Percentiles rank a stretch among this genome's conserved stretches.
phyloP scores from a whole-genome alignment of 768 basidiomycete genomes.

The Mycena albidolilacea region DNA sequence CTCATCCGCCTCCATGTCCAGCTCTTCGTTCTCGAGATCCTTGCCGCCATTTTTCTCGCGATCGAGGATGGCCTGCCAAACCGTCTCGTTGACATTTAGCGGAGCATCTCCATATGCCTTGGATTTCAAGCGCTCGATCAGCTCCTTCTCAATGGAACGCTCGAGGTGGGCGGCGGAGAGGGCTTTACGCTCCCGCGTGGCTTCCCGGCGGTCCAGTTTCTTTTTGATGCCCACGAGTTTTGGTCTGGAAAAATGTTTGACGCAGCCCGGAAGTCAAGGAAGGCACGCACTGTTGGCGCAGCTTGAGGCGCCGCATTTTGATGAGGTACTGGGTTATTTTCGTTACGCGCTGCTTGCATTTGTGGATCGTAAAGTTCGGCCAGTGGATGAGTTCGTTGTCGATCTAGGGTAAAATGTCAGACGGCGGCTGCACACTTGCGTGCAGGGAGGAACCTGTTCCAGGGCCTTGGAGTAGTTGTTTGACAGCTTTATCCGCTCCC shows the following conservation, averaged over 20 bases:
- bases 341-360: slow-evolving; percentile 98
- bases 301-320: slow-evolving; percentile 93
- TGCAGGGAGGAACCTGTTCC: slow-evolving; percentile 78
- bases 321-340: slow-evolving; percentile 99
- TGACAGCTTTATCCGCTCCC: slow-evolving; percentile 94
- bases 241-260: slow-evolving; percentile 66
- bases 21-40: slow-evolving; percentile 60
- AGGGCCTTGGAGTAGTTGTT: slow-evolving; percentile 96
- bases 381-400: slow-evolving; percentile 97
- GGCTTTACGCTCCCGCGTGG: slow-evolving; percentile 94
- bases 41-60: slow-evolving; percentile 72
- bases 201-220: slow-evolving; percentile 94
- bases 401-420: slow-evolving; percentile 68
- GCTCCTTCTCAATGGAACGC: slow-evolving; percentile 94
- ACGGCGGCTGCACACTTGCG: background rate
- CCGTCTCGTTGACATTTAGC: slow-evolving; percentile 96
- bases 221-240: slow-evolving; percentile 97
- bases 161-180: slow-evolving; percentile 96
- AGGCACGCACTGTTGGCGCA: slow-evolving; percentile 83
- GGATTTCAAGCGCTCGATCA: slow-evolving; percentile 94
- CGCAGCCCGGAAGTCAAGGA: background rate
- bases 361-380: slow-evolving; percentile 98
- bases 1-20: slow-evolving; percentile 69
- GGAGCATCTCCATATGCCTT: slow-evolving; percentile 99
- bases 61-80: slow-evolving; percentile 95